Conservation (phyloP, 2,329 filamentous ascomycete species). For the Capronia epimyces region DNA sequence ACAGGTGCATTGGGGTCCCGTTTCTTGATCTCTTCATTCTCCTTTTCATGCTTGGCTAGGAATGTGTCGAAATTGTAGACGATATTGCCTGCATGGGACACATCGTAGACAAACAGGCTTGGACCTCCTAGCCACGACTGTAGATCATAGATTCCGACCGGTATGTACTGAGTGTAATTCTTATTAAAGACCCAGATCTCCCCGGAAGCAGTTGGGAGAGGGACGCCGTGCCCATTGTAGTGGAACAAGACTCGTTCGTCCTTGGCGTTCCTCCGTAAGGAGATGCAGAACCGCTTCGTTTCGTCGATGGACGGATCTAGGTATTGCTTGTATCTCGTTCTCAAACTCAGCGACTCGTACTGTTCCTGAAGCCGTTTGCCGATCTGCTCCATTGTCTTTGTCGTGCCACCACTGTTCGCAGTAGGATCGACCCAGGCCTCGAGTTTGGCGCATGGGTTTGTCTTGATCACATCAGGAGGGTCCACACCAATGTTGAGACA, state of each 20-base stretch:
- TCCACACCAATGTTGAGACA: constrained; percentile 97
- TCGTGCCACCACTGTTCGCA: constrained; percentile 65
- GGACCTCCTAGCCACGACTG: constrained; percentile 94
- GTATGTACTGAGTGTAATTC: constrained; percentile 98
- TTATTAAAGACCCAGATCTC: constrained; percentile 99
- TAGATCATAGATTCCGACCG: constrained; percentile 88
- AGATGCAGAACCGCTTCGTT: constrained; percentile 92
- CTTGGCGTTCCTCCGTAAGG: constrained; percentile 83
- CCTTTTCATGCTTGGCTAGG: constrained; percentile 87
- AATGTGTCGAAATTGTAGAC: constrained; percentile 91
- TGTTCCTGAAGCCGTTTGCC: constrained; percentile 93
- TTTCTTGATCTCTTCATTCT: constrained; percentile 69
- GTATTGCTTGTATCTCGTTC: constrained; percentile 96
- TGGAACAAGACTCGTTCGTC: constrained; percentile 96
- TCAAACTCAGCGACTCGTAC: constrained; percentile 89
- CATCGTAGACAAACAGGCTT: constrained; percentile 96
- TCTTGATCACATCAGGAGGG: constrained; percentile 93
- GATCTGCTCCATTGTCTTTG: constrained; percentile 86
- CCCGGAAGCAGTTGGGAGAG: constrained; percentile 87
- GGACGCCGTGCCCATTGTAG: constrained; percentile 97
- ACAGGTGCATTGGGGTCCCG: constrained; percentile 65
- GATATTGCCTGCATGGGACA: constrained; percentile 92
- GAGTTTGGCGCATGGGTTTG: constrained; percentile 82
- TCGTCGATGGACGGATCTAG: constrained; percentile 95
- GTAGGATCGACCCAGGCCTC: constrained; percentile 97